Evolutionary conservation across 2,329 filamentous ascomycete species (phyloP), one percentile per base, ranked within the genome.

Genomic region (Diaporthe humulicola): DNA sequence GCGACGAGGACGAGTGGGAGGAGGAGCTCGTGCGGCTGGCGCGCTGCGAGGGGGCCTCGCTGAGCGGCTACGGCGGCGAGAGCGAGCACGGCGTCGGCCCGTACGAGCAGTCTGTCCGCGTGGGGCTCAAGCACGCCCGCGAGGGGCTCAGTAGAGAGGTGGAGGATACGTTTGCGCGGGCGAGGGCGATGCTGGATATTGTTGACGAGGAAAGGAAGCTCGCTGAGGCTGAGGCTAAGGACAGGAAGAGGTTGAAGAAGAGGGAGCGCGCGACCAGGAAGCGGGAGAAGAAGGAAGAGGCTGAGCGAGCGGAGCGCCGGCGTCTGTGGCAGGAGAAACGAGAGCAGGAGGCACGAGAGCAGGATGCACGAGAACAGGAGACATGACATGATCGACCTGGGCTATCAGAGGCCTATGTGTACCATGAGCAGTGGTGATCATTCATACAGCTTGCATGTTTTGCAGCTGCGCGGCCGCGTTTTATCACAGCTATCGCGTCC

Each of bases 1-100:
- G 70, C 45, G 76, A 82, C 6, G 88, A 90, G 75, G 90, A 91
- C 77, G 64, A 75, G 25, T 91, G 90, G 88, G 88, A 90, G 40
- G 36, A 45, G 7, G 56, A 84, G 22, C 78, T 89, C 45, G 77
- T 73, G 6, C 60, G 77, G 5, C 77, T 90, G 14, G 79, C 84
- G 7, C 84, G 86, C 22, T 81, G 85, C 1, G 52, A 77, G 12
- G 25, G 81, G 5, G 71, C 77, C 19, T n/a, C 17, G 9, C 72
- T 76, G 1, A 80, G 83, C 0, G 57, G 70, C 12, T 77, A 82
- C 2, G 84, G 86, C 36, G 87, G 88, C 76, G 75, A 77, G 14
- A 40, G 33, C 33, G 73, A 12, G 78, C 81, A 66, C 38, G 33
- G 54, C 15, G 5, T 5, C n/a, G 74, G 75, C 12, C 80, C 83